Percentiles rank a stretch among this genome's conserved stretches.
Conservation (phyloP, 2,329 filamentous ascomycete genomes). For the Cercospora berteroae region DNA sequence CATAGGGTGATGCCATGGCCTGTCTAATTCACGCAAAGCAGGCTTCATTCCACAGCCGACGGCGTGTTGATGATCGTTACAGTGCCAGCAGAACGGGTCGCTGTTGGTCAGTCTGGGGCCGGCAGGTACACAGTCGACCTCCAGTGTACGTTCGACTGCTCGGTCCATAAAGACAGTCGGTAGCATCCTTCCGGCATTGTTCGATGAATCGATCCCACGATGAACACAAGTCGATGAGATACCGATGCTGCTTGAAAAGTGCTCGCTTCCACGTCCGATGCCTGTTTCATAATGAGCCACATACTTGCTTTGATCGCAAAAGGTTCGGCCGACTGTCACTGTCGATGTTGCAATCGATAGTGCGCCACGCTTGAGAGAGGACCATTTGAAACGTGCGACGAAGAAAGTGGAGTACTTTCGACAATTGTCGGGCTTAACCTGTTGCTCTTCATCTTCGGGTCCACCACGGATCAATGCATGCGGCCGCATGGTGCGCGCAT, state of each 20-base stretch:
- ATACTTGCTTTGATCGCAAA: background rate
- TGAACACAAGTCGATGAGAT: background rate
- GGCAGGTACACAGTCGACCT: background rate
- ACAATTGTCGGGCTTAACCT: background rate
- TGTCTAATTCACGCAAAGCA: background rate
- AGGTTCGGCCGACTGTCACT: background rate
- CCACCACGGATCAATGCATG: background rate
- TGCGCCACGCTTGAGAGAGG: background rate
- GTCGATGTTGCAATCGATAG: background rate
- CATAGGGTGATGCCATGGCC: background rate
- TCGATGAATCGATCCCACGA: background rate
- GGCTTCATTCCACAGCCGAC: background rate
- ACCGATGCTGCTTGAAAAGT: background rate
- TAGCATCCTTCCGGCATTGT: background rate
- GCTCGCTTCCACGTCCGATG: background rate
- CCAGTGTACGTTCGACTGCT: too few relatives aligned
- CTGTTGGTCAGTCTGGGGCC: background rate
- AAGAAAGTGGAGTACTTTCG: background rate
- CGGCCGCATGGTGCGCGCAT: background rate
- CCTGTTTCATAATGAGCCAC: background rate
- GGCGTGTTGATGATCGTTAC: background rate
- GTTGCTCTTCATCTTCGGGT: constrained; percentile 7
- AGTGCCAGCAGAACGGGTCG: background rate
- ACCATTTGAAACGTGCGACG: background rate
- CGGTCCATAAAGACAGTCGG: background rate